Evolutionary conservation across 2,329 filamentous ascomycete genomes (phyloP).

Genomic region (Calonectria crousiana): DNA sequence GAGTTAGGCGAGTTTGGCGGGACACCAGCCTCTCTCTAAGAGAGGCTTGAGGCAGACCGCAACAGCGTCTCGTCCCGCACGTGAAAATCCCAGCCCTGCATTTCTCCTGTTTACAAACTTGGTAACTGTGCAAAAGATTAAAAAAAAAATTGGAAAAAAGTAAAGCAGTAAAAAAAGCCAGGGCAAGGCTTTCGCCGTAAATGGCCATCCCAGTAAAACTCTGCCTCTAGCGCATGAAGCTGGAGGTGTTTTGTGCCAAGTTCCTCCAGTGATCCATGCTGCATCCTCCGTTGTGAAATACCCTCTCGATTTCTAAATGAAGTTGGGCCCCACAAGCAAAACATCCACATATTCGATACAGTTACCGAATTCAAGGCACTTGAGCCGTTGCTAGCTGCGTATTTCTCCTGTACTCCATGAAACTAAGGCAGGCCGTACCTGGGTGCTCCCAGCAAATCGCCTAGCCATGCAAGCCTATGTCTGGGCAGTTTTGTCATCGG

Average conservation of each 20-base stretch:
- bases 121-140: background rate
- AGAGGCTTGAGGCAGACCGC: slow-evolving; percentile 10
- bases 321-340: slow-evolving; percentile 15
- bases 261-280: background rate
- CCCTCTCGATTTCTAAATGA: background rate
- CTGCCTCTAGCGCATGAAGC: slow-evolving; percentile 12
- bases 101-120: background rate
- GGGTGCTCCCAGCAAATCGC: slow-evolving; percentile 1
- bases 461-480: slow-evolving; percentile 8
- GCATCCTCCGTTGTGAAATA: background rate
- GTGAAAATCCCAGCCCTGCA: slow-evolving; percentile 11
- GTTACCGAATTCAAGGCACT: background rate
- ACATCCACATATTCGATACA: background rate
- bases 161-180: background rate
- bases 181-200: background rate
- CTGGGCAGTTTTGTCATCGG: background rate
- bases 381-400: slow-evolving; percentile 13
- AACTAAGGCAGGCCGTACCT: slow-evolving; percentile 8
- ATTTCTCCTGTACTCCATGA: slow-evolving; percentile 17
- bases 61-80: slow-evolving; percentile 1
- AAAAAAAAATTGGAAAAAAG: background rate
- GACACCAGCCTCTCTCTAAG: slow-evolving; percentile 7
- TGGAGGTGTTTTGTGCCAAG: background rate
- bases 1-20: slow-evolving; percentile 1
- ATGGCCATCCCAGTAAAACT: slow-evolving; percentile 1